Conservation (phyloP, 441 rosid genomes). For the Erodium texanum region DNA sequence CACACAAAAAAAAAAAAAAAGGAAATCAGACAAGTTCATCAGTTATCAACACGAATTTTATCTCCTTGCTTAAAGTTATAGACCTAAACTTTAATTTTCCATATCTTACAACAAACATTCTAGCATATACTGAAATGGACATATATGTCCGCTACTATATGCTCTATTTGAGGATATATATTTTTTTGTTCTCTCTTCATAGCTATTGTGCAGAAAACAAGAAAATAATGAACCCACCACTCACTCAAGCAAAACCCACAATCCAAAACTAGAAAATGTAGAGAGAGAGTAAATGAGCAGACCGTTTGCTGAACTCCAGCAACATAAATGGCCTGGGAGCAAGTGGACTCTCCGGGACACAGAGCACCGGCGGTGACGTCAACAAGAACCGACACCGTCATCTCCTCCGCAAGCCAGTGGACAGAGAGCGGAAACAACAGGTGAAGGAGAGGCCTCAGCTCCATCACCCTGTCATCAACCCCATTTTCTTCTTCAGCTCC, state of each 20-base stretch:
- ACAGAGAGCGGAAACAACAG: constrained; percentile 39
- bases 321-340: constrained; percentile 43
- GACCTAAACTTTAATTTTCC: neutral
- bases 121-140: no score
- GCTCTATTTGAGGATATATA: no score
- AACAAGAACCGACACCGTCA: constrained; percentile 57
- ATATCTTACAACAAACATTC: neutral
- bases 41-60: neutral
- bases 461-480: constrained; percentile 9
- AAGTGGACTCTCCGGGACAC: constrained; percentile 43
- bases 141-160: no score
- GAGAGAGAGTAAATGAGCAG: neutral
- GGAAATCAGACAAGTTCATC: neutral
- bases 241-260: neutral
- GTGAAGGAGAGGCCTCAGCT: constrained; percentile 38
- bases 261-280: neutral
- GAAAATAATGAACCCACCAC: neutral
- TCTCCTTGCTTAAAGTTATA: neutral
- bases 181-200: no score
- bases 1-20: neutral
- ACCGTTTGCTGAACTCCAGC: constrained; percentile 54
- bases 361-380: constrained; percentile 42
- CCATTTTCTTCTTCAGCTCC: constrained; percentile 4
- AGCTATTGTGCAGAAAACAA: neutral
- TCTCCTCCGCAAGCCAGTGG: constrained; percentile 50